Conservation (phyloP, 768 basidiomycete species). For the Russula vinacea region DNA sequence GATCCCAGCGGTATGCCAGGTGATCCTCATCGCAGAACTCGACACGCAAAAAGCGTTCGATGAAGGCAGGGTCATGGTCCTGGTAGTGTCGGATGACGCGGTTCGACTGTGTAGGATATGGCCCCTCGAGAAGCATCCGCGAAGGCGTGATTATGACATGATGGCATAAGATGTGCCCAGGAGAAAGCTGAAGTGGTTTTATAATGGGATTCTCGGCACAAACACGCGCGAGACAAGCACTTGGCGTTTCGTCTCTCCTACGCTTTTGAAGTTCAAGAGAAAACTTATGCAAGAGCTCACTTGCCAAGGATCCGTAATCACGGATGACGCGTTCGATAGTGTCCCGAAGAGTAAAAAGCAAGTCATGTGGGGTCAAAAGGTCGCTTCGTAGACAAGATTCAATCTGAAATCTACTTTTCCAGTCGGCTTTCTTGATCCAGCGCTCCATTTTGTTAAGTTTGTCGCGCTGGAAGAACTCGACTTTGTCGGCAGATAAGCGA, state of each 20-base stretch:
- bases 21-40: conserved; percentile 83
- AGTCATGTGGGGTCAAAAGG: conserved; percentile 56
- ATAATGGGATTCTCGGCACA: conserved; percentile 31
- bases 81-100: conserved; percentile 67
- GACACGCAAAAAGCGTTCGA: conserved; percentile 75
- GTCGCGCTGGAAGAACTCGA: neutral
- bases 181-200: conserved; percentile 32
- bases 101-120: conserved; percentile 72
- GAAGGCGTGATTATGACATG: conserved; percentile 78
- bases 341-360: conserved; percentile 46
- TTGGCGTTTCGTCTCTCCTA: conserved; percentile 42
- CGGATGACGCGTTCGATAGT: conserved; percentile 44
- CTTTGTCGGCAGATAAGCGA: conserved; percentile 46
- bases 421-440: conserved; percentile 49
- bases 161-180: conserved; percentile 58
- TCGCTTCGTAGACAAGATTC: conserved; percentile 65
- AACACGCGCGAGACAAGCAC: conserved; percentile 47
- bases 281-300: conserved; percentile 54
- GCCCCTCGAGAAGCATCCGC: conserved; percentile 70
- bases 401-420: conserved; percentile 72
- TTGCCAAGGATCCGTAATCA: conserved; percentile 36
- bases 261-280: conserved; percentile 47
- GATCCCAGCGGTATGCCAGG: conserved; percentile 67
- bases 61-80: conserved; percentile 39
- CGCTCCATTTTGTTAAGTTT: neutral